Evolutionary conservation across 2,329 filamentous ascomycete genomes (phyloP), one percentile per base, ranked within the genome.

Genomic region (Cyphellophora europaea): DNA sequence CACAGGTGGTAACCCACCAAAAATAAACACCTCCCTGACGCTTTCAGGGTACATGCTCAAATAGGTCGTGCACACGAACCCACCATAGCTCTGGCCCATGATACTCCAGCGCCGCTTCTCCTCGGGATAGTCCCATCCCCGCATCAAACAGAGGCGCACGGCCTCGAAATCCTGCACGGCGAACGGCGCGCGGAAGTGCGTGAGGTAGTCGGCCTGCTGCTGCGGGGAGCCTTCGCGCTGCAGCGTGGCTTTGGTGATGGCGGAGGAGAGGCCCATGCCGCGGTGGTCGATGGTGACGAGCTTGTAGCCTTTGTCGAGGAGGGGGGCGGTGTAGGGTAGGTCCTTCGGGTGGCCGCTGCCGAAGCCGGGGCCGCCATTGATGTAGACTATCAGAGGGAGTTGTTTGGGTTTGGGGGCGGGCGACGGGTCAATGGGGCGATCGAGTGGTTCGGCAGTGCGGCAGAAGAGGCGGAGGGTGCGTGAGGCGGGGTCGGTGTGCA

Each of bases 131-230:
- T 78, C 74, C 4, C 67, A 63, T n/a, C n/a, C n/a, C n/a, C n/a
- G n/a, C 0, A 82, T 91, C 35, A 96, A 65, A 25, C 71, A 79
- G 49, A 77, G 72, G 4, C 89, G 75, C 19, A 96, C 76, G 4
- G 88, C 86, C 55, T 96, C 89, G 44, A 82, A 84, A 52, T 96
- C 89, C 30, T 75, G 77, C 27, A 96, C 87, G 33, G 93, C 93
- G 53, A 74, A 91, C 58, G 95, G 88, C 19, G 89, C 87, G 27
- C 89, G 76, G 65, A 94, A 94, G 25, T 78, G 67, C 54, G 82
- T 82, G 44, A 96, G 69, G 50, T 94, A 93, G 35, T 78, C 72
- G 5, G 81, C 82, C 58, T 95, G 86, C 38, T 74, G 74, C 30
- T 71, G 58, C 2, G 73, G 63, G 35, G 63, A 55, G 4, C 80